Evolutionary conservation across 1,284 basidiomycete species (phyloP).

Genomic region (Stygiomarasmius scandens): DNA sequence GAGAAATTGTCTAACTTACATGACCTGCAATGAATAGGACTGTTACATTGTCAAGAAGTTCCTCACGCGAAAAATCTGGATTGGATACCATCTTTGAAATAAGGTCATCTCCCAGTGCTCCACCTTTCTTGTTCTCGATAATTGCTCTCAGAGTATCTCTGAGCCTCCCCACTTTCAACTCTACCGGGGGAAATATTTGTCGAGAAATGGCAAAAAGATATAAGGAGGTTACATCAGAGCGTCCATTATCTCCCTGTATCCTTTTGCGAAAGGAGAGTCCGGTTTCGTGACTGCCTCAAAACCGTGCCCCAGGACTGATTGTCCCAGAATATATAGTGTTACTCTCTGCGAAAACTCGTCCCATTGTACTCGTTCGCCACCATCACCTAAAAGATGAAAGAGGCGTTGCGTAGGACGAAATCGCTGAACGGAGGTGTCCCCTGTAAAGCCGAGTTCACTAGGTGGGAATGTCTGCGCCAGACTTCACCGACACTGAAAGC

Average conservation of each 20-base stretch:
- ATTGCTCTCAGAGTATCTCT: too few relatives aligned
- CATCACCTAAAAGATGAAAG: slow-evolving; percentile 25
- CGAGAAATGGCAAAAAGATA: too few relatives aligned
- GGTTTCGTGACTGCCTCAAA: slow-evolving; percentile 32
- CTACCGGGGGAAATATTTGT: too few relatives aligned
- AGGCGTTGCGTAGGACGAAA: slow-evolving; percentile 27
- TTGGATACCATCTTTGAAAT: too few relatives aligned
- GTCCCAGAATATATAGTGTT: slow-evolving; percentile 24
- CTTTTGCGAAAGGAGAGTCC: slow-evolving; percentile 31
- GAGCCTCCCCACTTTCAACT: too few relatives aligned
- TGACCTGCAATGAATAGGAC: too few relatives aligned
- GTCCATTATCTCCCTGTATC: slow-evolving; percentile 37
- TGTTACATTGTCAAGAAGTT: too few relatives aligned
- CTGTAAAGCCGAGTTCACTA: slow-evolving; percentile 29
- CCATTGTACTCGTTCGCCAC: slow-evolving; percentile 27
- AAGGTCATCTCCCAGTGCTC: too few relatives aligned
- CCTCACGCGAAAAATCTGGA: too few relatives aligned
- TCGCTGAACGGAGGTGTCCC: slow-evolving; percentile 28
- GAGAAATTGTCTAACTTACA: too few relatives aligned
- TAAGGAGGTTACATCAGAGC: too few relatives aligned
- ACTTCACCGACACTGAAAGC: slow-evolving; percentile 31
- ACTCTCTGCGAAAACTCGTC: slow-evolving; percentile 23
- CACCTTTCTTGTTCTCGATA: too few relatives aligned
- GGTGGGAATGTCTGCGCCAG: slow-evolving; percentile 31
- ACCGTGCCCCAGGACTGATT: slow-evolving; percentile 35